Conservation (phyloP, 352 stramenopile species). For the Peronospora tabacina region DNA sequence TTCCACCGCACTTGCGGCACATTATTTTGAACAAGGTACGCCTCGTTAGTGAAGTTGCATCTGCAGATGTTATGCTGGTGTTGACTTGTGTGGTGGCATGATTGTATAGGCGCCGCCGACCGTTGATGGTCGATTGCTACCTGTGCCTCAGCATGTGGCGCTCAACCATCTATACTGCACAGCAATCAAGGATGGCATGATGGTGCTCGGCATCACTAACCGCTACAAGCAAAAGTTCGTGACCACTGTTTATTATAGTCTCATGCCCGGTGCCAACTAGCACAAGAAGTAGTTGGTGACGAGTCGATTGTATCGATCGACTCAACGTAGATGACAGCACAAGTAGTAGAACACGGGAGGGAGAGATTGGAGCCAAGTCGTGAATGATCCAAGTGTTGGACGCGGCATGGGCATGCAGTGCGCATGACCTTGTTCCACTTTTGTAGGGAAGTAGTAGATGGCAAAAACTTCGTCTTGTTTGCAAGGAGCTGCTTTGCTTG, state of each 20-base stretch:
- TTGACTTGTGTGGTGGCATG: slow-evolving; percentile 15
- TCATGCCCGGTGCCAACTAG: slow-evolving; percentile 84
- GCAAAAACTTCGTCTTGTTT: slow-evolving; percentile 17
- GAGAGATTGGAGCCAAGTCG: slow-evolving; percentile 19
- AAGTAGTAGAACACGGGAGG: slow-evolving; percentile 21
- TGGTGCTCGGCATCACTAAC: slow-evolving; percentile 98
- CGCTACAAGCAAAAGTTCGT: slow-evolving; percentile 96
- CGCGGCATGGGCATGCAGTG: slow-evolving; percentile 27
- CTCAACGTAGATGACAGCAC: slow-evolving; percentile 9
- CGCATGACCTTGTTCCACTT: slow-evolving; percentile 22
- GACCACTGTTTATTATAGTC: slow-evolving; percentile 97
- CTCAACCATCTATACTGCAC: slow-evolving; percentile 99
- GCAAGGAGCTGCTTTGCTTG: slow-evolving; percentile 19
- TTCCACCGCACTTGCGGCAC: slow-evolving; percentile 96
- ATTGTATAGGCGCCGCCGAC: slow-evolving; percentile 77
- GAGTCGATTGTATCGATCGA: not conserved
- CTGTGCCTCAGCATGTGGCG: slow-evolving; percentile 96
- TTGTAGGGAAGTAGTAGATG: slow-evolving; percentile 32
- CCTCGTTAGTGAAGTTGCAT: slow-evolving; percentile 1
- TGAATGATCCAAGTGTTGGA: slow-evolving; percentile 40
- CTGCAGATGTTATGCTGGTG: slow-evolving; percentile 9
- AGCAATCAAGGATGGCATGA: slow-evolving; percentile 98
- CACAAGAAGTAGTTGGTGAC: slow-evolving; percentile 7
- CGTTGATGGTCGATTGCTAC: slow-evolving; percentile 92
- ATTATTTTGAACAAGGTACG: slow-evolving; percentile 99